These are phyloP conservation scores for Mycena latifolia DNA, from an alignment of 768 basidiomycete genomes.

Conservation along the genomic window DNA sequence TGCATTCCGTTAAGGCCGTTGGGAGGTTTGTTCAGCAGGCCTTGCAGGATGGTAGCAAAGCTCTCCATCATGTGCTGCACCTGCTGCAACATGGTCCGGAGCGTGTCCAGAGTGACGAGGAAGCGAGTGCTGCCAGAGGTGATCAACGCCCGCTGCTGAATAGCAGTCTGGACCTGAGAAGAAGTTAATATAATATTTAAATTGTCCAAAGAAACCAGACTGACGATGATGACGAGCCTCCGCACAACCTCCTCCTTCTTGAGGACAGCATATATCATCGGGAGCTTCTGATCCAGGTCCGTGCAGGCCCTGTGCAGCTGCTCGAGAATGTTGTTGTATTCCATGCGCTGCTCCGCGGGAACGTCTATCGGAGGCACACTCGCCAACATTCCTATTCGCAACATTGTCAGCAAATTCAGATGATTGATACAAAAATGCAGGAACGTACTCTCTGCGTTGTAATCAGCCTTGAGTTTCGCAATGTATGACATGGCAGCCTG, in stretches of 20 bases:
- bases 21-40: constrained; percentile 27
- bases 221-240: constrained; percentile 67
- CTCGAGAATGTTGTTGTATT: constrained; percentile 66
- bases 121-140: constrained; percentile 55
- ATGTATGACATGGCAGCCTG: constrained; percentile 46
- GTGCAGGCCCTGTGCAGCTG: constrained; percentile 55
- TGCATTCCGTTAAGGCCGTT: constrained; percentile 14
- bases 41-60: constrained; percentile 46
- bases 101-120: constrained; percentile 50
- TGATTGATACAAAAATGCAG: background rate
- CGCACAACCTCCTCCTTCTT: constrained; percentile 62
- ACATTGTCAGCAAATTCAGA: constrained; percentile 4
- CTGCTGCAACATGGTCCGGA: constrained; percentile 61
- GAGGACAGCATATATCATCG: constrained; percentile 58
- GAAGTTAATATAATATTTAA: background rate
- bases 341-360: constrained; percentile 65
- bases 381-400: constrained; percentile 47
- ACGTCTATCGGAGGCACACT: constrained; percentile 53
- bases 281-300: constrained; percentile 66
- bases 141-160: constrained; percentile 57
- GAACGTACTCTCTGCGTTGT: constrained; percentile 45
- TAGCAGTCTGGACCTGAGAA: constrained; percentile 57
- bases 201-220: constrained; percentile 36
- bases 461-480: constrained; percentile 47
- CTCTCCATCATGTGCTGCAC: constrained; percentile 55